Base-by-base conservation (phyloP, 2,329 filamentous ascomycete genomes). In the Aureobasidium melanogenum region DNA sequence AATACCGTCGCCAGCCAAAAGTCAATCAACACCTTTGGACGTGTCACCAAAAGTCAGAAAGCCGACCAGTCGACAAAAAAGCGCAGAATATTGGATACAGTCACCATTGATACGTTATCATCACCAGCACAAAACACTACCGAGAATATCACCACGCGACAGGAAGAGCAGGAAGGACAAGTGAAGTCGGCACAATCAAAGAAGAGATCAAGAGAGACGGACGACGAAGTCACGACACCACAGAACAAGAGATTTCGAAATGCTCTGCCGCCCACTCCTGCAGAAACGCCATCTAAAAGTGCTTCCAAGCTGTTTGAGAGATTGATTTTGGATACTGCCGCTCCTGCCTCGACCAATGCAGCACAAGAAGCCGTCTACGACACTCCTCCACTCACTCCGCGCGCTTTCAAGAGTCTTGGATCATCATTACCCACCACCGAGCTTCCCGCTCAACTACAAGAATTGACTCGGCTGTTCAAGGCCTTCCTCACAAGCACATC, bases 401-500 rank as follows among this genome's bases (percentile, higher is more conserved):
- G 34, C 47, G 65, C 28, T 54, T 64, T 44, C 43, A 52, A 24
- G 10, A 44, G 32, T 55, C 48, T 62, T 3, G 46, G 28, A 17
- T 43, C 58, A 44, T 41, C 26, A 39, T 17, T 19, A 56, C 36
- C 38, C 19, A 56, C 32, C 10, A 38, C 64, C 1, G 61, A 66
- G 15, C 69, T 79, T 52, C 77, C 78, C 5, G 63, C 66, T 39
- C 74, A 75, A 63, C 69, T 80, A 9, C 69, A 75, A 61, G 75
- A 77, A 54, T 71, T 79, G 44, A 71, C 75, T 52, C 67, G 69
- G n/a, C 71, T 81, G 8, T 75, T 80, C 66, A 72, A 73, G 9
- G 76, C 78, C 38, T 79, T 81, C 64, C 73, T 81, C 19, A 76
- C 74, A 17, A 76, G 79, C n/a, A 70, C 80, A 14, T 76, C 77